A percentile compares a stretch with the other conserved stretches of the same genome.
These are phyloP conservation scores for Alternaria triticina DNA, from an alignment of 2,329 filamentous ascomycete species.

Conservation along the genomic window DNA sequence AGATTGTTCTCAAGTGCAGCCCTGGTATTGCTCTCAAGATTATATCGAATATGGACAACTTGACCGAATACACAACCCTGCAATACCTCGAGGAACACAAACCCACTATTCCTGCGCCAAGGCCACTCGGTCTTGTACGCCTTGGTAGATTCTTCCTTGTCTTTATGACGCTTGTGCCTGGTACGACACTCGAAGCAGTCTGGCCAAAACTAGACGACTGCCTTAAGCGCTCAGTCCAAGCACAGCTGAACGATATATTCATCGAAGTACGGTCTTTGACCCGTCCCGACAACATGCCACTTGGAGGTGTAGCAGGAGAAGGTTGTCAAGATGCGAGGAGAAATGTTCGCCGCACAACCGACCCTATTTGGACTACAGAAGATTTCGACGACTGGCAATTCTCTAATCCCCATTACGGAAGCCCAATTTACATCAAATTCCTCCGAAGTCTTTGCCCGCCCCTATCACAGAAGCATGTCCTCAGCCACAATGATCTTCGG, in stretches of 20 bases:
- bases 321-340: background rate
- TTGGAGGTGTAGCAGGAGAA: background rate
- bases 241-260: background rate
- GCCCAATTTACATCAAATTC: background rate
- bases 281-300: background rate
- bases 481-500: constrained; percentile 1
- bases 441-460: background rate
- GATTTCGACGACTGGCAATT: background rate
- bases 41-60: background rate
- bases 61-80: background rate
- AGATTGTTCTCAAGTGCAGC: background rate
- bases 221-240: background rate
- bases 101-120: background rate
- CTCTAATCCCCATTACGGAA: background rate
- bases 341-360: background rate
- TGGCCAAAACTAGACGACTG: background rate
- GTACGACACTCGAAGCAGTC: background rate
- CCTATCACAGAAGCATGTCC: background rate
- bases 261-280: background rate
- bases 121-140: background rate
- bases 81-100: background rate
- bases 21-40: background rate
- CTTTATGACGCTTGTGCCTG: background rate
- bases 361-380: background rate
- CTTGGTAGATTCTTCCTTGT: background rate